These are phyloP conservation scores for Fusarium ambrosium DNA, from an alignment of 2,329 filamentous ascomycete species.

Conservation along the genomic window DNA sequence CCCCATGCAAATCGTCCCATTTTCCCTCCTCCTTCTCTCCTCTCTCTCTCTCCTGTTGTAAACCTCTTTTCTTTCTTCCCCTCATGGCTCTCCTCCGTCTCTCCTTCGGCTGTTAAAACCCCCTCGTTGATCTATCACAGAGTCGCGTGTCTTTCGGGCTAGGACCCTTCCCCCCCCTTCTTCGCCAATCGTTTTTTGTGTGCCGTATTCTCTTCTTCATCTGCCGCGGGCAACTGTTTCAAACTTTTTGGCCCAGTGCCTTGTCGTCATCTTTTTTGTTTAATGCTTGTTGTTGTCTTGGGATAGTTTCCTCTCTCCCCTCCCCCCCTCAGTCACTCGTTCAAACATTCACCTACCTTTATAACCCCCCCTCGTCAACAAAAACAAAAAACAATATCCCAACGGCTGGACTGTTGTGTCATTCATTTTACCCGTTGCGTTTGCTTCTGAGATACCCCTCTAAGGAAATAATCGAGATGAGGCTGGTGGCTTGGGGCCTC, in stretches of 20 bases:
- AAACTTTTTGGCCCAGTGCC: constrained; percentile 12
- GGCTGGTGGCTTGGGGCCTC: constrained; percentile 17
- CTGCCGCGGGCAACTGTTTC: constrained; percentile 43
- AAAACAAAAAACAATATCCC: not conserved
- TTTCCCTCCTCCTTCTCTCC: constrained; percentile 21
- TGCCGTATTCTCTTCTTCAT: constrained; percentile 24
- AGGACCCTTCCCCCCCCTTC: constrained; percentile 16
- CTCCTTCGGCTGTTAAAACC: constrained; percentile 24
- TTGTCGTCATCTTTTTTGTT: constrained; percentile 2
- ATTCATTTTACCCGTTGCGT: constrained; percentile 15
- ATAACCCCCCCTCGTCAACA: not conserved
- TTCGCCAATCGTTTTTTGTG: constrained; percentile 18
- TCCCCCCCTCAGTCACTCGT: constrained; percentile 21
- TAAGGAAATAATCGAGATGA: constrained; percentile 26
- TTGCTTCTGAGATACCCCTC: constrained; percentile 1
- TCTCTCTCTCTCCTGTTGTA: not conserved
- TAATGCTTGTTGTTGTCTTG: constrained; percentile 5
- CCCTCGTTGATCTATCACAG: constrained; percentile 33
- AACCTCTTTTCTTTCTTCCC: constrained; percentile 5
- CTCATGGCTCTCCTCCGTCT: constrained; percentile 17
- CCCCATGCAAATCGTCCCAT: constrained; percentile 35
- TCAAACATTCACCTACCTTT: constrained; percentile 4
- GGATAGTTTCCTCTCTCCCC: constrained; percentile 9
- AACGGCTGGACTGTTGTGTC: constrained; percentile 47
- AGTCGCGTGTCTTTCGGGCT: constrained; percentile 28